Conservation (phyloP, 805 yeast species). For the Candida sonorensis region DNA sequence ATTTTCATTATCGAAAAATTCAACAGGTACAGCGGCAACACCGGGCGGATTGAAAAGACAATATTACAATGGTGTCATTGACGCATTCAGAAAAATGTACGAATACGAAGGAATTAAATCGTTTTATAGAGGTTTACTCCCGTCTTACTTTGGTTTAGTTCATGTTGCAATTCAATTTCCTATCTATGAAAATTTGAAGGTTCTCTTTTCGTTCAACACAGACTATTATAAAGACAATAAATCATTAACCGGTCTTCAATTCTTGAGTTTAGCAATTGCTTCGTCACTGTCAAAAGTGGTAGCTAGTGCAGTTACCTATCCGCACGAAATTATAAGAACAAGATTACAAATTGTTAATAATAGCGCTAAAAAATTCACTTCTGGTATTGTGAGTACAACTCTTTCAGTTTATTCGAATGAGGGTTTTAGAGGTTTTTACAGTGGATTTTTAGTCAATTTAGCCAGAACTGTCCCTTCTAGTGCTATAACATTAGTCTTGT, state of each 20-base stretch:
- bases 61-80: slow-evolving; percentile 69
- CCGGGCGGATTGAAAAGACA: slow-evolving; percentile 15
- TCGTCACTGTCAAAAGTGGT: slow-evolving; percentile 79
- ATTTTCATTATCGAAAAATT: slow-evolving; percentile 14
- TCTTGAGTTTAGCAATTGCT: slow-evolving; percentile 49
- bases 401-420: slow-evolving; percentile 48
- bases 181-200: slow-evolving; percentile 75
- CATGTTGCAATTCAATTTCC: slow-evolving; percentile 98
- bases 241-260: slow-evolving; percentile 7
- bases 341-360: slow-evolving; percentile 62
- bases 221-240: no score
- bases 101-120: slow-evolving; percentile 70
- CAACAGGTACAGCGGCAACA: slow-evolving; percentile 14
- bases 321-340: slow-evolving; percentile 92
- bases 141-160: slow-evolving; percentile 81
- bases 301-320: slow-evolving; percentile 85
- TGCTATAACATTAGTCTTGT: slow-evolving; percentile 91
- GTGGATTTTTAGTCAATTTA: slow-evolving; percentile 82
- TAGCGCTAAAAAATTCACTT: slow-evolving; percentile 21
- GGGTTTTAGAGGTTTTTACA: slow-evolving; percentile 78
- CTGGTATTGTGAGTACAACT: slow-evolving; percentile 25
- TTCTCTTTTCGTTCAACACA: no score
- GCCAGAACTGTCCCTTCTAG: slow-evolving; percentile 91
- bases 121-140: slow-evolving; percentile 84
- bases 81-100: slow-evolving; percentile 79